These are phyloP conservation scores for Trichoderma guizhouense DNA, from an alignment of 2,329 filamentous ascomycete species.

Conservation along the genomic window DNA sequence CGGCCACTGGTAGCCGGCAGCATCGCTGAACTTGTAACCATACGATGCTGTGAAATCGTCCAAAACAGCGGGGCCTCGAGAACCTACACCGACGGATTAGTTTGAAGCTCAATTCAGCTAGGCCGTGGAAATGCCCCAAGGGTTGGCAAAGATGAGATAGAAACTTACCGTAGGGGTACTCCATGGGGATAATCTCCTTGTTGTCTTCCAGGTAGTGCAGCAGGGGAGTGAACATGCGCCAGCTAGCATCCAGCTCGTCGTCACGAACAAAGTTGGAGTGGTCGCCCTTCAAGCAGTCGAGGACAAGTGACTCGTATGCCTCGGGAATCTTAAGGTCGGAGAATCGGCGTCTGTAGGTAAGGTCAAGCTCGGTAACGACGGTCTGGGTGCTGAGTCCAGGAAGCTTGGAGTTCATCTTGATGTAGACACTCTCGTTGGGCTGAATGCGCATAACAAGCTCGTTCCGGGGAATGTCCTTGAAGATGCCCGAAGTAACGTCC, in stretches of 20 bases:
- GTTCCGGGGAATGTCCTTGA: slow-evolving; percentile 99
- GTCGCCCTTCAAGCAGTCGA: slow-evolving; percentile 96
- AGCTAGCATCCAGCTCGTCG: slow-evolving; percentile 94
- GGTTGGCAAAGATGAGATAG: background rate
- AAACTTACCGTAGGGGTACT: slow-evolving; percentile 91
- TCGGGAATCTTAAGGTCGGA: slow-evolving; percentile 99
- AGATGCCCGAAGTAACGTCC: slow-evolving; percentile 98
- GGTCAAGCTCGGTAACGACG: slow-evolving; percentile 94
- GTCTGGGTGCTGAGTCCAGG: slow-evolving; percentile 99
- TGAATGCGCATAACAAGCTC: slow-evolving; percentile 99
- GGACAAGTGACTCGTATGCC: slow-evolving; percentile 95
- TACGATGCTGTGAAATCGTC: slow-evolving; percentile 98
- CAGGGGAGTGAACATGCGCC: slow-evolving; percentile 97
- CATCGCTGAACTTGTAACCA: slow-evolving; percentile 98
- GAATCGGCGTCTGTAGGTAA: slow-evolving; percentile 97
- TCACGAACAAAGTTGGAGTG: slow-evolving; percentile 99
- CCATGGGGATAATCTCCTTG: slow-evolving; percentile 99
- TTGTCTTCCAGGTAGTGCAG: slow-evolving; percentile 98
- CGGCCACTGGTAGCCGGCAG: slow-evolving; percentile 93
- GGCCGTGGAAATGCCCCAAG: background rate
- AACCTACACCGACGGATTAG: slow-evolving; percentile 59
- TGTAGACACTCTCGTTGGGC: slow-evolving; percentile 98
- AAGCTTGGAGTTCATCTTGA: slow-evolving; percentile 99
- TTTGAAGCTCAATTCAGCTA: background rate
- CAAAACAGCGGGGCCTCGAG: slow-evolving; percentile 89